Conservation (phyloP, 2,329 filamentous ascomycete species). For the Botrytis sinoallii region DNA sequence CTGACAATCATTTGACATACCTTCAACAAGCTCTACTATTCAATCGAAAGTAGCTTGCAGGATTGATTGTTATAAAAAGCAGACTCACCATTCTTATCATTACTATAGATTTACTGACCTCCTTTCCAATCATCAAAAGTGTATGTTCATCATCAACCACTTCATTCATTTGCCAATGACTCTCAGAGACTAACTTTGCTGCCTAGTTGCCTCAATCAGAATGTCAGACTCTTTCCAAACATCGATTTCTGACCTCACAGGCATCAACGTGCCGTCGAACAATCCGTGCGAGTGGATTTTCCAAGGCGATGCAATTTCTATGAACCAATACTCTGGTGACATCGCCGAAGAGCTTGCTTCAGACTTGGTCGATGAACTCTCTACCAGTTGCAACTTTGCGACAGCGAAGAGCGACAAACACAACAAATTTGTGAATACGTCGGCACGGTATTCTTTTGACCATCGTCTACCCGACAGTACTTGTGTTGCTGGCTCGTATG, state of each 20-base stretch:
- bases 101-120: neutral
- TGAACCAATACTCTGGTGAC: neutral
- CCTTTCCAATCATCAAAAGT: neutral
- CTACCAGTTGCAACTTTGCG: neutral
- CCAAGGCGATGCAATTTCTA: neutral
- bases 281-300: neutral
- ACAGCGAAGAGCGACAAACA: too few relatives aligned
- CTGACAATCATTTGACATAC: neutral
- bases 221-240: neutral
- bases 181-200: neutral
- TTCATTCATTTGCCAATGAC: constrained; percentile 1
- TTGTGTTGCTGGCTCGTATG: neutral
- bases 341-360: neutral
- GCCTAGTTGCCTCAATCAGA: neutral
- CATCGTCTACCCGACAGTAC: neutral
- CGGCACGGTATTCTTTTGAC: neutral
- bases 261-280: neutral
- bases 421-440: neutral
- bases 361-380: too few relatives aligned
- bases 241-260: neutral
- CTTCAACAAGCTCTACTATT: neutral
- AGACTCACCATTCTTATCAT: neutral
- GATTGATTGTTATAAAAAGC: neutral
- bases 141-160: constrained; percentile 1
- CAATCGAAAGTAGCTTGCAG: neutral